Conservation (phyloP, 371 early-diverging fungal species). For the Syncephalastrum contaminatum region DNA sequence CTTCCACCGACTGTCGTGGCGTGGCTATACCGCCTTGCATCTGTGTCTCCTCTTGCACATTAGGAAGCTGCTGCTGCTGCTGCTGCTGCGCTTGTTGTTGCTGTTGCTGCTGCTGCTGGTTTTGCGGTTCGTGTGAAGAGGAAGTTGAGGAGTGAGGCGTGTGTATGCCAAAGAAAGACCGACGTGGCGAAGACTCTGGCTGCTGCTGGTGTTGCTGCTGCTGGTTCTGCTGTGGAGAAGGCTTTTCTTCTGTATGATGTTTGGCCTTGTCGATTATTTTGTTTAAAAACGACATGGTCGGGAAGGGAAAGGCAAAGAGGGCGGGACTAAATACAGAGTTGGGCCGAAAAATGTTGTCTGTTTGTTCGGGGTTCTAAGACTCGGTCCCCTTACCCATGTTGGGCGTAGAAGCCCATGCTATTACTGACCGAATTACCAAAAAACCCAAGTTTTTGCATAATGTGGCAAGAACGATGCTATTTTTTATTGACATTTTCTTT, state of each 20-base stretch:
- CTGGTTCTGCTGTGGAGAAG: constrained; percentile 11
- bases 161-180: constrained; percentile 5
- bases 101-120: constrained; percentile 6
- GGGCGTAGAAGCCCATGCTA: too few relatives aligned
- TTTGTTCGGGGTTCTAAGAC: too few relatives aligned
- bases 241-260: constrained; percentile 6
- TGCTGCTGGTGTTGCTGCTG: constrained; percentile 4
- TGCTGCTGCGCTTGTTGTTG: constrained; percentile 8
- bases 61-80: constrained; percentile 10
- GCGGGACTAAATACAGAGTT: too few relatives aligned
- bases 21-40: constrained; percentile 9
- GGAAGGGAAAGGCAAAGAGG: constrained; percentile 4
- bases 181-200: neutral
- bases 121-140: constrained; percentile 8
- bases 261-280: constrained; percentile 26
- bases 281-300: constrained; percentile 25
- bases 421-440: too few relatives aligned
- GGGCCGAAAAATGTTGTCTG: too few relatives aligned
- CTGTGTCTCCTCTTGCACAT: neutral
- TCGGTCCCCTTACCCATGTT: too few relatives aligned
- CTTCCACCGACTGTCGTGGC: constrained; percentile 14
- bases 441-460: too few relatives aligned
- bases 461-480: too few relatives aligned
- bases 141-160: constrained; percentile 15
- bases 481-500: constrained; percentile 28